Conservation (phyloP, 768 basidiomycete species). For the Tylopilus subfusipes region DNA sequence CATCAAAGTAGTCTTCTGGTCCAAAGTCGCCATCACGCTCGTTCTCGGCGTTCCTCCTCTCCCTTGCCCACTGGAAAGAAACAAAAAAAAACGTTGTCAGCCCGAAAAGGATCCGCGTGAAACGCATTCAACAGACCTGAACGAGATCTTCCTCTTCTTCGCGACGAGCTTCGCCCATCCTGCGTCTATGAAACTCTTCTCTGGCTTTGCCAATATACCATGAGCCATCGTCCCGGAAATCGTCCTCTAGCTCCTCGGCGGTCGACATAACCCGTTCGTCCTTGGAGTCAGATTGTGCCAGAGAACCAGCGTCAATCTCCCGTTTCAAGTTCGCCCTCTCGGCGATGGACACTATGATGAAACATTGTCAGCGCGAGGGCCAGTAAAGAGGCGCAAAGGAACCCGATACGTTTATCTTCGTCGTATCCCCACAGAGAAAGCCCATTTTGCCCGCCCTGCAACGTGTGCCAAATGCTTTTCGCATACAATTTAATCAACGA, state of each 20-base stretch:
- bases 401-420: conserved; percentile 38
- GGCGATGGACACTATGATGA: conserved; percentile 19
- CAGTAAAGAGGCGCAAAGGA: neutral
- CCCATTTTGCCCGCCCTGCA: conserved; percentile 67
- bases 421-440: conserved; percentile 65
- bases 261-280: conserved; percentile 7
- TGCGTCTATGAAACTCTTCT: conserved; percentile 68
- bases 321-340: conserved; percentile 20
- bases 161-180: conserved; percentile 37
- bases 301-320: conserved; percentile 25
- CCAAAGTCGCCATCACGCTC: conserved; percentile 73
- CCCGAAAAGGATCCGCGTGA: neutral
- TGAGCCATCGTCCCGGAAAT: conserved; percentile 48
- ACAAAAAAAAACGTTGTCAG: conserved; percentile 6
- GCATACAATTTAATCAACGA: conserved; percentile 80
- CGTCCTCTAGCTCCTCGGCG: conserved; percentile 29
- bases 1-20: conserved; percentile 82
- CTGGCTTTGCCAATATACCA: conserved; percentile 85
- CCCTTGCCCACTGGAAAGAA: conserved; percentile 78
- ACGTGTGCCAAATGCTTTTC: conserved; percentile 79
- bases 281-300: neutral
- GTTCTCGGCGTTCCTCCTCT: conserved; percentile 65
- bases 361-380: conserved; percentile 6
- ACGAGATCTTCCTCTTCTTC: conserved; percentile 70
- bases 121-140: conserved; percentile 44